Percentiles rank a stretch among this genome's conserved stretches.
Conservation (phyloP, 2,329 filamentous ascomycete species). For the Pseudogymnoascus verrucosus region DNA sequence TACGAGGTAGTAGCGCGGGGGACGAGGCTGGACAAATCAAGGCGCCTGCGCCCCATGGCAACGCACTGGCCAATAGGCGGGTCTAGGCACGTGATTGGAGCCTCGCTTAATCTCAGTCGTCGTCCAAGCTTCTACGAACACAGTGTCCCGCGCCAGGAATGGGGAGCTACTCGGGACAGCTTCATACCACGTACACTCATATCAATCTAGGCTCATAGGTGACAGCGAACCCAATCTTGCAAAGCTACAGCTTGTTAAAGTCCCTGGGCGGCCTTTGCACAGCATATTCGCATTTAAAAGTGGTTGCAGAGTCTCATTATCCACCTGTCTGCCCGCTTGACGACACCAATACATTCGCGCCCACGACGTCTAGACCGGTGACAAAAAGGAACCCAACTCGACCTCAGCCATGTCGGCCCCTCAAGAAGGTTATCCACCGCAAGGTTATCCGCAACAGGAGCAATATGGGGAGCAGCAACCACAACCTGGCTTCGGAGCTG, state of each 20-base stretch:
- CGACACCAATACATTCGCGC: background rate
- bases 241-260: constrained; percentile 6
- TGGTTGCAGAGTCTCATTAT: background rate
- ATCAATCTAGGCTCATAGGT: background rate
- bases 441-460: constrained; percentile 35
- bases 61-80: background rate
- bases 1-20: background rate
- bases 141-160: constrained; percentile 6
- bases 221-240: background rate
- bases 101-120: background rate
- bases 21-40: constrained; percentile 8
- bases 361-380: background rate
- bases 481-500: constrained; percentile 26
- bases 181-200: background rate
- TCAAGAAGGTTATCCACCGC: constrained; percentile 42
- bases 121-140: constrained; percentile 6
- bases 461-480: constrained; percentile 37
- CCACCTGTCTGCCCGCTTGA: background rate
- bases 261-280: constrained; percentile 2
- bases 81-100: background rate
- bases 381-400: background rate
- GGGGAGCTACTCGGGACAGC: constrained; percentile 4
- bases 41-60: background rate
- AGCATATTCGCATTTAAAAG: background rate
- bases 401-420: constrained; percentile 38